Evolutionary conservation across 768 basidiomycete genomes (phyloP).

Genomic region (Pisolithus orientalis): DNA sequence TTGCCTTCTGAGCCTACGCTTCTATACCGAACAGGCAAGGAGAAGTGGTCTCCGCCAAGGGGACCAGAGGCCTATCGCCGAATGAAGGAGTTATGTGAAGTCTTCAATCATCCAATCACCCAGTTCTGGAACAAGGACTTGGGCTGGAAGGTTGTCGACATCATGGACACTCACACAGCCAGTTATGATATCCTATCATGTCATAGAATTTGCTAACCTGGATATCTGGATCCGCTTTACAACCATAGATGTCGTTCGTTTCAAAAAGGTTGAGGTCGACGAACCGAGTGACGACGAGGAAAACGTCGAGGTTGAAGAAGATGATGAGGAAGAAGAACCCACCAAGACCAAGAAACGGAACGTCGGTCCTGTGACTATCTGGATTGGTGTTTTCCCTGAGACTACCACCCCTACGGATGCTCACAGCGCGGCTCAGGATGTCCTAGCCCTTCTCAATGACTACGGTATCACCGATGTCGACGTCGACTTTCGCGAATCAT

Average conservation of each 20-base stretch:
- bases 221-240: constrained; percentile 27
- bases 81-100: constrained; percentile 25
- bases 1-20: constrained; percentile 21
- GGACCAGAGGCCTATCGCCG: constrained; percentile 10
- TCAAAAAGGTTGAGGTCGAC: constrained; percentile 19
- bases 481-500: constrained; percentile 31
- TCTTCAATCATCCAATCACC: constrained; percentile 28
- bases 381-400: constrained; percentile 34
- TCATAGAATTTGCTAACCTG: constrained; percentile 25
- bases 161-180: constrained; percentile 23
- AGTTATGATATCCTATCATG: constrained; percentile 20
- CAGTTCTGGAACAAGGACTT: constrained; percentile 25
- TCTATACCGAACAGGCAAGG: constrained; percentile 23
- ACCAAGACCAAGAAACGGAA: constrained; percentile 1
- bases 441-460: constrained; percentile 28
- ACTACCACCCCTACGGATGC: constrained; percentile 25
- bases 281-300: constrained; percentile 14
- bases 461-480: constrained; percentile 30
- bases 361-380: constrained; percentile 30
- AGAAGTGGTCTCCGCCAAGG: constrained; percentile 11
- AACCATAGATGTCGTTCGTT: constrained; percentile 30
- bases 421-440: constrained; percentile 22
- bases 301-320: constrained; percentile 4
- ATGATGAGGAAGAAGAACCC: constrained; percentile 2
- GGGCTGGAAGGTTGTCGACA: constrained; percentile 23